Base-by-base conservation (phyloP, 202 grass and related monocot species). In the Panicum virgatum region DNA sequence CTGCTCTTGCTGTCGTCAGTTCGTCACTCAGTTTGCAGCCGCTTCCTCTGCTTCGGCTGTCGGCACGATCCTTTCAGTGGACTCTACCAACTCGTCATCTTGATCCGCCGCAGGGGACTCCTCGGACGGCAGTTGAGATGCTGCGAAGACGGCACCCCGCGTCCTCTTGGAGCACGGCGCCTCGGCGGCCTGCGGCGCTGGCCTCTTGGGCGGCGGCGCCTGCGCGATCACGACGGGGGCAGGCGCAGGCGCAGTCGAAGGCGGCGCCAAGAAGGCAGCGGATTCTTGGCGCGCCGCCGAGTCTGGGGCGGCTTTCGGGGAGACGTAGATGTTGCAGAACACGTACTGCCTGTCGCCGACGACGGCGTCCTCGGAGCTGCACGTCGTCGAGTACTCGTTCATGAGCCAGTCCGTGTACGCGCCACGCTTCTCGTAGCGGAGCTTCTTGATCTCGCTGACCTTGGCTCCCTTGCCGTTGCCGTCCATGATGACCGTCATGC, bases 341-440 rank as follows among this genome's bases (percentile, higher is more conserved):
- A n/a, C n/a, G n/a, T n/a, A n/a, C n/a, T n/a, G n/a, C n/a, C n/a
- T n/a, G n/a, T n/a, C n/a, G n/a, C n/a, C n/a, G n/a, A n/a, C n/a
- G n/a, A n/a, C n/a, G n/a, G n/a, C n/a, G n/a, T n/a, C n/a, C n/a
- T n/a, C n/a, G n/a, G n/a, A n/a, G n/a, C n/a, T n/a, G n/a, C n/a
- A n/a, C n/a, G n/a, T n/a, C 0, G 39, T 5, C 22, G 69, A 72
- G 66, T 13, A 54, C 67, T 85, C 83, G 22, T 79, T 76, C 83
- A 80, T 73, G 66, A 65, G 34, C 83, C 83, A 79, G 25, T 77
- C 65, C 18, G 75, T 32, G 38, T 4, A 32, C 40, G 0, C 26
- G 25, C 39, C 25, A 5, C 42, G 16, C 57, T 47, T 62, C 75
- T 48, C 47, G 74, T 46, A 77, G 0, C 74, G 56, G 15, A 77